Evolutionary conservation across 768 basidiomycete genomes (phyloP), one percentile per base, ranked within the genome.

Genomic region (Terana coerulea): DNA sequence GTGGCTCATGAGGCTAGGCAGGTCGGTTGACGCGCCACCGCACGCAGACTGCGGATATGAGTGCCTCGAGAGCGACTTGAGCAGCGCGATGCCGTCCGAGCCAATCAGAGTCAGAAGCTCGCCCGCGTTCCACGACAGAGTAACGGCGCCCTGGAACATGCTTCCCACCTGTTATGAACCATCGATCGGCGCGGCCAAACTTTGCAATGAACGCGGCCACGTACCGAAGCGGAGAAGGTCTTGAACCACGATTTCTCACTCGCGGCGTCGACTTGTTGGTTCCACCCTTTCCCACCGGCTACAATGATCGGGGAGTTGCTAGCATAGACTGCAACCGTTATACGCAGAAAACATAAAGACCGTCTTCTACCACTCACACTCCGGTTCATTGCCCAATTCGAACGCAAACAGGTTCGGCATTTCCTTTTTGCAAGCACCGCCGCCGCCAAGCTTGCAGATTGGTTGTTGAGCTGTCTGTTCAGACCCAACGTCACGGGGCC

Each of bases 11-110:
- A 73, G 58, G 12, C 53, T 54, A 21, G 62, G 61, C 22, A 72
- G 51, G 49, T 70, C 61, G 21, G 70, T 71, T 49, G 60, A 62
- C 9, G 71, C 66, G 6, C 70, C 70, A 12, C 61, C 60, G 52
- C 70, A 70, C 10, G 70, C 69, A 14, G 68, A 69, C 55, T 69
- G 70, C 24, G 68, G 71, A 50, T 70, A 70, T 12, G 71, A 72
- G 52, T 71, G 68, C 17, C 65, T 58, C 3, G 68, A 70, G 37
- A 70, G 64, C 17, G 66, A 64, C 48, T 66, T 67, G 39, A 67
- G 61, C 24, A 61, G 53, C 31, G 44, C 57, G 34, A 66, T 29
- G 5, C 58, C 61, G 33, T 61, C 60, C 37, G 60, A 53, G 11
- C 65, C 65, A 39, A 70, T 60, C 48, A 59, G 47, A 5, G 69